Conservation (phyloP, 306 rosid genomes). For the Comarum palustre region DNA sequence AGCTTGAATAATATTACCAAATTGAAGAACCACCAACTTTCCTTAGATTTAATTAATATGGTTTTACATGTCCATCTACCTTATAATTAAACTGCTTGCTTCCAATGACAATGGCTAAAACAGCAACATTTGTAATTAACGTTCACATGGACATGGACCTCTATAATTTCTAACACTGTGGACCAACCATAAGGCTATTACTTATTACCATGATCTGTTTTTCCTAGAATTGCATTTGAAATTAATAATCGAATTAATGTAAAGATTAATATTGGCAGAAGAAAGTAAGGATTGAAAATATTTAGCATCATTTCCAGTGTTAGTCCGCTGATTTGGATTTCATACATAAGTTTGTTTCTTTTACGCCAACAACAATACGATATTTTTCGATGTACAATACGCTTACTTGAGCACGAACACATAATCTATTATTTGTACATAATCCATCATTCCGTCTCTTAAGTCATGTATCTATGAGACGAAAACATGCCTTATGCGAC, state of each 20-base stretch:
- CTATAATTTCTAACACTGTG: not conserved
- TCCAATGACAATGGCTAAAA: constrained; percentile 23
- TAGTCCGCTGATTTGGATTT: not conserved
- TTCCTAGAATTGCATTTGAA: constrained; percentile 1
- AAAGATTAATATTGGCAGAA: not conserved
- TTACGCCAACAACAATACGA: not conserved
- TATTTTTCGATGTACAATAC: not conserved
- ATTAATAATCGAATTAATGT: not conserved
- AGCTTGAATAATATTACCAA: constrained; percentile 26
- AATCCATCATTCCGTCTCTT: too few relatives aligned
- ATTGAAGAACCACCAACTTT: constrained; percentile 9
- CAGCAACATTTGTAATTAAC: constrained; percentile 14
- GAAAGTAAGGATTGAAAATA: not conserved
- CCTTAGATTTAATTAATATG: constrained; percentile 18
- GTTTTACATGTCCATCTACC: constrained; percentile 22
- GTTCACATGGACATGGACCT: constrained; percentile 12
- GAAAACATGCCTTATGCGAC: too few relatives aligned
- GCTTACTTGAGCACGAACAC: not conserved
- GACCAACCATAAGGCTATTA: constrained; percentile 12
- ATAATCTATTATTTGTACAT: not conserved
- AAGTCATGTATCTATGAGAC: too few relatives aligned
- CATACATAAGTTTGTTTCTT: not conserved
- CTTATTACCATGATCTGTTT: not conserved
- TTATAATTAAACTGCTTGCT: constrained; percentile 13
- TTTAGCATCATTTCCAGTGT: not conserved